phyloP scores from a whole-genome alignment of 1,139 yeast genomes.

The Sugiyamaella neomexicana region DNA sequence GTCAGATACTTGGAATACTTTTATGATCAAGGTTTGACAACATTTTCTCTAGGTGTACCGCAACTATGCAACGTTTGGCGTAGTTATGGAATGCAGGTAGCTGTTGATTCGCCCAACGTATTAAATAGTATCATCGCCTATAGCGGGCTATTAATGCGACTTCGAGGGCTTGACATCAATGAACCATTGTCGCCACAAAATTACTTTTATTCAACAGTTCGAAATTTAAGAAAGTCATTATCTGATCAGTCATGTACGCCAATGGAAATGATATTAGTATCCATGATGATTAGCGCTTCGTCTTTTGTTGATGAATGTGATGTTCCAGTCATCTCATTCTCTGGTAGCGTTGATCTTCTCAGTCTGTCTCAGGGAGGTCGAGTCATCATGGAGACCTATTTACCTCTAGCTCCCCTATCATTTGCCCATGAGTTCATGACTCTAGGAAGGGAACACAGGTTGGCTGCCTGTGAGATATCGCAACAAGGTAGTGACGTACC shows the following conservation, averaged over 20 bases:
- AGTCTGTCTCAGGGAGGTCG: conserved; percentile 14
- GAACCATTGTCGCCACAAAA: background rate
- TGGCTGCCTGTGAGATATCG: conserved; percentile 3
- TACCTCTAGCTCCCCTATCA: background rate
- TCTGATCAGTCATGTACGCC: conserved; percentile 8
- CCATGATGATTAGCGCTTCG: conserved; percentile 10
- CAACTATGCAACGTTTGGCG: conserved; percentile 6
- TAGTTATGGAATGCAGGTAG: conserved; percentile 10
- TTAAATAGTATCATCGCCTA: conserved; percentile 9
- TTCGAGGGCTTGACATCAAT: conserved; percentile 1
- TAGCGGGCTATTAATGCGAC: conserved; percentile 12
- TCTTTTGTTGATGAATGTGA: conserved; percentile 5
- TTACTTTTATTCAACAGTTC: conserved; percentile 9
- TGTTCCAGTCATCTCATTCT: conserved; percentile 14
- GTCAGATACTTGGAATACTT: conserved; percentile 11
- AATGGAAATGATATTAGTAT: conserved; percentile 14
- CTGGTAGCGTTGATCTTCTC: conserved; percentile 14
- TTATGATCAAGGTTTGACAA: conserved; percentile 3
- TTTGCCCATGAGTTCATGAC: background rate
- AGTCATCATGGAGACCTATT: conserved; percentile 9
- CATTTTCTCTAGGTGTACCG: conserved; percentile 10
- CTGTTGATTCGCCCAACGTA: conserved; percentile 10
- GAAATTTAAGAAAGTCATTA: conserved; percentile 7
- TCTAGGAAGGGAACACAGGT: background rate
- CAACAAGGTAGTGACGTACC: background rate